Conservation (phyloP, 2,329 filamentous ascomycete genomes). For the Geosmithia putterillii region DNA sequence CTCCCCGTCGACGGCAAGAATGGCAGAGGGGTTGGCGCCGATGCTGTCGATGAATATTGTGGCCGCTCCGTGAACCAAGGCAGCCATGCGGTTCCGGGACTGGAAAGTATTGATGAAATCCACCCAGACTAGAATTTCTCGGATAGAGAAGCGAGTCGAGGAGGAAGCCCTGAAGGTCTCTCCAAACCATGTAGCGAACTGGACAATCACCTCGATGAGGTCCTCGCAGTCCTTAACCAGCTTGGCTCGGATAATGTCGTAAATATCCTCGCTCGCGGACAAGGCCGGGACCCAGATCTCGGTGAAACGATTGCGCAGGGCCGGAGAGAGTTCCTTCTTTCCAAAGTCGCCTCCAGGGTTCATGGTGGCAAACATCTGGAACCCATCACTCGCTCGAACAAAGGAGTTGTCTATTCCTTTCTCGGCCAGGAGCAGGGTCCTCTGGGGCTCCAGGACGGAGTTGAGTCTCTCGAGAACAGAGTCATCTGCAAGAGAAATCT, state of each 20-base stretch:
- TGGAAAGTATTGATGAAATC: conserved; percentile 71
- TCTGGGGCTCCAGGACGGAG: conserved; percentile 82
- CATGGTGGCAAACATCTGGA: conserved; percentile 98
- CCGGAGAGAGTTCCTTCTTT: conserved; percentile 93
- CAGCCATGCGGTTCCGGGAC: conserved; percentile 28
- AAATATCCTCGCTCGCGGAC: conserved; percentile 72
- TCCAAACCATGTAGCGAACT: conserved; percentile 91
- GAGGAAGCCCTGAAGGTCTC: conserved; percentile 63
- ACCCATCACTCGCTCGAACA: conserved; percentile 62
- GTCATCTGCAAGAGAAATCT: conserved; percentile 95
- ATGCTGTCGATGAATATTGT: conserved; percentile 95
- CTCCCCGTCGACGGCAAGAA: conserved; percentile 60
- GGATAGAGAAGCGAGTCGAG: conserved; percentile 71
- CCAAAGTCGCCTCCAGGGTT: conserved; percentile 98
- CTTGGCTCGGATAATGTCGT: conserved; percentile 76
- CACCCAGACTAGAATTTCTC: conserved; percentile 88
- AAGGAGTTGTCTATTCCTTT: conserved; percentile 80
- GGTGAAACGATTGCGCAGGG: conserved; percentile 89
- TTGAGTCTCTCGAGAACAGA: conserved; percentile 94
- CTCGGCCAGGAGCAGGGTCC: conserved; percentile 81
- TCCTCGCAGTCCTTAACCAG: conserved; percentile 41
- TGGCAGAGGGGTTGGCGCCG: conserved; percentile 84
- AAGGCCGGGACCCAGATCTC: conserved; percentile 96
- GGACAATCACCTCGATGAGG: conserved; percentile 59
- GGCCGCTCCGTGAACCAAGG: conserved; percentile 70